These are phyloP conservation scores for Pezicula carpinea DNA, from an alignment of 2,329 filamentous ascomycete genomes.

Conservation along the genomic window DNA sequence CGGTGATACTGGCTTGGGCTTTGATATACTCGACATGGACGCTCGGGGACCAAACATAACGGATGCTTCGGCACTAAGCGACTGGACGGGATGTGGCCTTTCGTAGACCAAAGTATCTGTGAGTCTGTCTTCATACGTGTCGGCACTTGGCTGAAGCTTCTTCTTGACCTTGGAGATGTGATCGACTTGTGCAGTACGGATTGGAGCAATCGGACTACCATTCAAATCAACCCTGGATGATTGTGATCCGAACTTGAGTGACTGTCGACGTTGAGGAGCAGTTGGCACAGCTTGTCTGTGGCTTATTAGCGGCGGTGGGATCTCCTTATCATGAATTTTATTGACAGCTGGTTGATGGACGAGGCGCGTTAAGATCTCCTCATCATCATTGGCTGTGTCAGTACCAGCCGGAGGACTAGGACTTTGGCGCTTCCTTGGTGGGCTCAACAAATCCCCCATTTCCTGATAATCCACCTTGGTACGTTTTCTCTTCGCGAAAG, in stretches of 20 bases:
- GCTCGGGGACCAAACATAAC: constrained; percentile 17
- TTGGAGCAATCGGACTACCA: constrained; percentile 21
- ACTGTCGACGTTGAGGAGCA: background rate
- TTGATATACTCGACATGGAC: constrained; percentile 15
- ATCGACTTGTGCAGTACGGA: constrained; percentile 7
- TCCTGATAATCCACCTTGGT: background rate
- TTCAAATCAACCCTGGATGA: constrained; percentile 19
- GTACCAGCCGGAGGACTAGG: constrained; percentile 1
- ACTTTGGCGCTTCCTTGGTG: constrained; percentile 13
- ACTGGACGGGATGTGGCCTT: background rate
- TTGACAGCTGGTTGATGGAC: background rate
- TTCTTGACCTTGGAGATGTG: constrained; percentile 11
- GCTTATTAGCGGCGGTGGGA: background rate
- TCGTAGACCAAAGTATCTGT: background rate
- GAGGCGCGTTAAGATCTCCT: background rate
- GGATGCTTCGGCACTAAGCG: constrained; percentile 2
- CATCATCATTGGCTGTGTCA: background rate
- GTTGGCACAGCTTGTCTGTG: background rate
- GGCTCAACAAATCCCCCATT: background rate
- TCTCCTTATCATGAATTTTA: background rate
- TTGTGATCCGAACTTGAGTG: constrained; percentile 15
- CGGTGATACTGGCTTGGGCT: constrained; percentile 18
- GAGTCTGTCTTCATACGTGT: background rate
- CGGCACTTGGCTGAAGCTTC: constrained; percentile 4
- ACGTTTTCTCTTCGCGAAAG: background rate